phyloP scores from a whole-genome alignment of 108 stramenopile genomes.

The Seminavis robusta region DNA sequence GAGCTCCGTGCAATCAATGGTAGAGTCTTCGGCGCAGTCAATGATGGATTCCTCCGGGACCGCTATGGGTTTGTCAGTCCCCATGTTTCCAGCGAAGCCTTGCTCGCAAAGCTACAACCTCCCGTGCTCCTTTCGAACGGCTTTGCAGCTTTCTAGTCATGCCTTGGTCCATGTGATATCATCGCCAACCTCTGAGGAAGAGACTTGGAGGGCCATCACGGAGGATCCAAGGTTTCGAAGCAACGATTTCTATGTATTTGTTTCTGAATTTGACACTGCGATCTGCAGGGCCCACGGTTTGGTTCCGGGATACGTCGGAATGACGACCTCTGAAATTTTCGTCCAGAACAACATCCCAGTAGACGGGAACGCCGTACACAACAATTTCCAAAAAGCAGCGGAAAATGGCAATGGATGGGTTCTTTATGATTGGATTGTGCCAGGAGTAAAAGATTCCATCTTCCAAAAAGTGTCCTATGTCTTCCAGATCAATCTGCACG shows the following conservation, averaged over 20 bases:
- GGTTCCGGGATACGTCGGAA: neutral
- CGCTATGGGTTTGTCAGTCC: too few relatives aligned
- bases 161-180: neutral
- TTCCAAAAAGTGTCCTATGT: slow-evolving; percentile 1
- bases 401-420: neutral
- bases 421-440: neutral
- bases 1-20: too few relatives aligned
- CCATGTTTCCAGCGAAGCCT: too few relatives aligned
- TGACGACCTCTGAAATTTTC: neutral
- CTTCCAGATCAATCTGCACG: too few relatives aligned
- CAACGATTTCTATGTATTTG: neutral
- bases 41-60: too few relatives aligned
- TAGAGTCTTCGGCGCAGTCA: too few relatives aligned
- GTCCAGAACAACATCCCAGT: neutral
- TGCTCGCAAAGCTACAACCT: neutral
- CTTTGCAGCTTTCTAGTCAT: neutral
- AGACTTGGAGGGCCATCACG: neutral
- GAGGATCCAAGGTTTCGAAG: neutral
- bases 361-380: neutral
- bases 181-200: neutral
- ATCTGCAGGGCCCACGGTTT: neutral
- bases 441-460: neutral
- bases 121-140: neutral
- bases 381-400: neutral
- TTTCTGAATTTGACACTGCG: neutral